Conservation (phyloP, 805 yeast genomes). For the Maudiozyma turicensis region DNA sequence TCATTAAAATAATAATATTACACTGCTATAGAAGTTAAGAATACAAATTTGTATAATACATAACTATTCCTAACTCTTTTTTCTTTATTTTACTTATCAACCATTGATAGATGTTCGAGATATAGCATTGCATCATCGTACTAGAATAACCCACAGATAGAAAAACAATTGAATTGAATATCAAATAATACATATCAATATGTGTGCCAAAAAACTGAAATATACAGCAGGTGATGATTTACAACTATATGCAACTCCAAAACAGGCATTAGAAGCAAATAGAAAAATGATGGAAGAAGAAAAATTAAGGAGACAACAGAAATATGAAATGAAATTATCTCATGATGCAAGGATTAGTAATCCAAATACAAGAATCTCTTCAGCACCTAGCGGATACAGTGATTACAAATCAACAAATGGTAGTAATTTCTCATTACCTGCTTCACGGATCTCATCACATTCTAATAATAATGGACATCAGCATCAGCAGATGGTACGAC, state of each 20-base stretch:
- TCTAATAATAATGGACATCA: background rate
- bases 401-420: background rate
- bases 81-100: too few species aligned
- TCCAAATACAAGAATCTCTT: constrained; percentile 12
- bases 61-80: too few species aligned
- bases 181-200: background rate
- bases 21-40: too few species aligned
- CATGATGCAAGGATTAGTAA: constrained; percentile 5
- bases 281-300: constrained; percentile 20
- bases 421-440: background rate
- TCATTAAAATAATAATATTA: too few species aligned
- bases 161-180: background rate
- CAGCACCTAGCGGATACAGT: constrained; percentile 10
- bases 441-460: background rate
- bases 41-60: too few species aligned
- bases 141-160: too few species aligned
- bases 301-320: constrained; percentile 15
- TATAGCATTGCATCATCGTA: too few species aligned
- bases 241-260: constrained; percentile 28
- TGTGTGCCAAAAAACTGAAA: constrained; percentile 26
- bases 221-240: constrained; percentile 30
- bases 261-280: constrained; percentile 27
- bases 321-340: constrained; percentile 8
- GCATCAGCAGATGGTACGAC: background rate
- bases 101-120: too few species aligned